A percentile compares a stretch with the other conserved stretches of the same genome.
These are phyloP conservation scores for Parasitella parasitica DNA, from an alignment of 371 early-diverging fungal genomes.

Conservation along the genomic window DNA sequence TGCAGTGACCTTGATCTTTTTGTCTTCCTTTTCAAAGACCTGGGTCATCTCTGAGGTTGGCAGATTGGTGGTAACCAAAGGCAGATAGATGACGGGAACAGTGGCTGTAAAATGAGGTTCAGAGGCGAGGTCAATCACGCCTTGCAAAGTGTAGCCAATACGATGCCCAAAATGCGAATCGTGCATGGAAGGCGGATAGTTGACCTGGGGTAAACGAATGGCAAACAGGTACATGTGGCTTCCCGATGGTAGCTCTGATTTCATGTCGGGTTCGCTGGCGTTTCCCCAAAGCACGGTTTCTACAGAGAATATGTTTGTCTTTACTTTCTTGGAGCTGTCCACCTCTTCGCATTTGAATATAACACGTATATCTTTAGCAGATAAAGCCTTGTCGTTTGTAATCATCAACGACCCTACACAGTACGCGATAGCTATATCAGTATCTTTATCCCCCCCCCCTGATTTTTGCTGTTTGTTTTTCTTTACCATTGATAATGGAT, in stretches of 20 bases:
- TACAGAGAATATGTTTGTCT: conserved; percentile 27
- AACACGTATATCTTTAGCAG: conserved; percentile 30
- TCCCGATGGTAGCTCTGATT: conserved; percentile 21
- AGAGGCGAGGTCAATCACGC: conserved; percentile 23
- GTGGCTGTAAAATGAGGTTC: conserved; percentile 12
- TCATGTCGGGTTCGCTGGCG: neutral
- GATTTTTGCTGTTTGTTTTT: too few relatives aligned
- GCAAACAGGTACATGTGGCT: conserved; percentile 47
- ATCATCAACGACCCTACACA: conserved; percentile 40
- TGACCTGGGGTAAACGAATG: conserved; percentile 38
- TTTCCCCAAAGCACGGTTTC: conserved; percentile 29
- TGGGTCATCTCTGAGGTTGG: conserved; percentile 10
- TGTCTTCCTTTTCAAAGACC: conserved; percentile 22
- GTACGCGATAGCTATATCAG: neutral
- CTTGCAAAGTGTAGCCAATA: conserved; percentile 40
- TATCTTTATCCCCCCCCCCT: too few relatives aligned
- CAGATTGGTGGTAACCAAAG: conserved; percentile 23
- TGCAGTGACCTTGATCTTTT: conserved; percentile 26
- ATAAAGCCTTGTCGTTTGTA: conserved; percentile 29
- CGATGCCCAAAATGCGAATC: conserved; percentile 33
- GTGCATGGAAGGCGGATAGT: conserved; percentile 45
- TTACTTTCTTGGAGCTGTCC: conserved; percentile 6
- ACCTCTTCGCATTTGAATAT: conserved; percentile 36
- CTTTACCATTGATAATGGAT: conserved; percentile 40
- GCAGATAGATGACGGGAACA: conserved; percentile 33